Evolutionary conservation across 129 eudicot genomes (phyloP), one percentile per base, ranked within the genome.

Genomic region (Centrapalus pauciflorus): DNA sequence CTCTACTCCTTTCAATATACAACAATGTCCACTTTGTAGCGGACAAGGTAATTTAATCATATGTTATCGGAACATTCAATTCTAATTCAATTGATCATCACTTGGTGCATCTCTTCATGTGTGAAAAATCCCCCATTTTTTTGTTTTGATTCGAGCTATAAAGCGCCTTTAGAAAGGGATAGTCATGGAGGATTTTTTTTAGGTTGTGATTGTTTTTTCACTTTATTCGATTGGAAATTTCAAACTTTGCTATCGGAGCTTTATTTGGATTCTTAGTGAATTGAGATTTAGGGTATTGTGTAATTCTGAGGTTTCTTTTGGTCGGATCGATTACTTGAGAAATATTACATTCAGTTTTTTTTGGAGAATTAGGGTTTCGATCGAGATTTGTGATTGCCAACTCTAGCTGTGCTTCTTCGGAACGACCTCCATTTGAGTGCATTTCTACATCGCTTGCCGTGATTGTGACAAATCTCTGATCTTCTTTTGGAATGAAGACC

Each of bases 291-390:
- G 73, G 73, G 45, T 73, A 20, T 61, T 72, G 64, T 35, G 30
- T 61, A 5, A 25, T 34, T 25, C 26, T 12, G 19, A 64, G 68
- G 34, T 41, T 67, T 69, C 10, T 69, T 72, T 56, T 61, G 38
- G 62, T 76, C 52, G 49, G 84, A 76, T 76, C 82, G 73, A 37
- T 55, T 20, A 30, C 51, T 17, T 5, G 35, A 13, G 41, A 27
- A 41, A 24, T n/a, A n/a, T 49, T 51, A 12, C 66, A 79, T 59
- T 54, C 21, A 46, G 61, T 52, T 64, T 45, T 45, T 16, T 64
- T 66, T 37, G 35, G 19, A 45, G 70, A 68, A 73, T 81, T 83
- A 79, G 88, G 83, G 89, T 76, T 80, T 73, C 71, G 77, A 71
- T 79, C 70, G 69, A 75, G 76, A 75, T 67, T 67, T 37, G 73